phyloP scores from a whole-genome alignment of 176 grass and related monocot species.

The Cenchrus purpureus region DNA sequence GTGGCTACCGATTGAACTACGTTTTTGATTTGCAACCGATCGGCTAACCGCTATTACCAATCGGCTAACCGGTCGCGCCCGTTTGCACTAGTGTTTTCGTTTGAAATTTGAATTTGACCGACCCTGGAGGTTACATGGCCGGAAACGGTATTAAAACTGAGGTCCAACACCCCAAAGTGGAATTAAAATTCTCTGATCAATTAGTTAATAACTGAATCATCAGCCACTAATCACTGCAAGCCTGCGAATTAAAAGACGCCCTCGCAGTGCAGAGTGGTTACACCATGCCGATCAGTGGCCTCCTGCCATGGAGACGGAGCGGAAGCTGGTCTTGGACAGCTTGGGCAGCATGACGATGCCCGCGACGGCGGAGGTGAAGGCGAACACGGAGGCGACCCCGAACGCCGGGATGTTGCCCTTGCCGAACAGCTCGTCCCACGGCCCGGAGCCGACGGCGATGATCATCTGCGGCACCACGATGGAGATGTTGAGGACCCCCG shows the following conservation, averaged over 20 bases:
- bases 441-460: conserved; percentile 65
- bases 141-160: too few relatives aligned
- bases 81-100: too few relatives aligned
- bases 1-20: too few relatives aligned
- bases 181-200: too few relatives aligned
- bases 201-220: neutral
- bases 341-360: conserved; percentile 70
- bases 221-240: neutral
- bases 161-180: too few relatives aligned
- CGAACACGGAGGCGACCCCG: conserved; percentile 61
- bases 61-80: too few relatives aligned
- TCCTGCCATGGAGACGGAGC: conserved; percentile 54
- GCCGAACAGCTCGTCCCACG: conserved; percentile 75
- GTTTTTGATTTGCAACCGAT: too few relatives aligned
- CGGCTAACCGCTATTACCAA: too few relatives aligned
- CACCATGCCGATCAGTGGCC: conserved; percentile 47
- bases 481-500: conserved; percentile 80
- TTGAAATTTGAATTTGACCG: too few relatives aligned
- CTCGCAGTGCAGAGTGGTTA: neutral
- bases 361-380: conserved; percentile 42
- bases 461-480: conserved; percentile 84
- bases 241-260: neutral
- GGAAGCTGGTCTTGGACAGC: conserved; percentile 58
- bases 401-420: conserved; percentile 90
- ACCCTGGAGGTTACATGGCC: too few relatives aligned